Evolutionary conservation across 768 basidiomycete genomes (phyloP).

Genomic region (Amanita pseudoporphyria): DNA sequence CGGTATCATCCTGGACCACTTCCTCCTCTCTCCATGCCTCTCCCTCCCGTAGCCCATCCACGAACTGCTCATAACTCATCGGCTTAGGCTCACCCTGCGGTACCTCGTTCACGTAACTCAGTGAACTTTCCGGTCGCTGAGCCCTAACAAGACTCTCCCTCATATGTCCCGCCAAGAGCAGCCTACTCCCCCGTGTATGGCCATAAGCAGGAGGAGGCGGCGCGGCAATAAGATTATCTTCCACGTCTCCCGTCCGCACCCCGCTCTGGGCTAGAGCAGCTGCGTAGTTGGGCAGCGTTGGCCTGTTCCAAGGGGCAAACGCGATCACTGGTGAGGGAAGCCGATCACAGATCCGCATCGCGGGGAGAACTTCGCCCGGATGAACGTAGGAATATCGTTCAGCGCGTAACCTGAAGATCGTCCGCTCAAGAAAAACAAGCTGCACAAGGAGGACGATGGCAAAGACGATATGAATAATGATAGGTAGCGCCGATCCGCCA

Average conservation of each 20-base stretch:
- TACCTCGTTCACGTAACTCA: slow-evolving; percentile 21
- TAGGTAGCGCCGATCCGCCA: slow-evolving; percentile 22
- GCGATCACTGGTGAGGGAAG: slow-evolving; percentile 22
- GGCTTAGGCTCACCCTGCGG: slow-evolving; percentile 28
- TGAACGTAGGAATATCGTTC: slow-evolving; percentile 52
- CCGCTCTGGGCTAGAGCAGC: slow-evolving; percentile 61
- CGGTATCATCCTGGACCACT: slow-evolving; percentile 25
- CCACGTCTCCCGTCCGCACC: slow-evolving; percentile 65
- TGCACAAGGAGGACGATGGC: slow-evolving; percentile 39
- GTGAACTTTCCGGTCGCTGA: slow-evolving; percentile 33
- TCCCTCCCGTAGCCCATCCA: slow-evolving; percentile 35
- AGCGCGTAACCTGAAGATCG: slow-evolving; percentile 54
- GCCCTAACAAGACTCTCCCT: slow-evolving; percentile 37
- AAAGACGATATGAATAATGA: slow-evolving; percentile 61
- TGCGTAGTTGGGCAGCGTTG: slow-evolving; percentile 62
- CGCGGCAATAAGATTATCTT: slow-evolving; percentile 57
- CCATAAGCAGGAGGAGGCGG: slow-evolving; percentile 75
- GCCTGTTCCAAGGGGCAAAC: slow-evolving; percentile 63
- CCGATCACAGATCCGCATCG: slow-evolving; percentile 20
- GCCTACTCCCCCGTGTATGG: slow-evolving; percentile 58
- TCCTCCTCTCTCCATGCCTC: not conserved
- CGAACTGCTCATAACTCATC: slow-evolving; percentile 41
- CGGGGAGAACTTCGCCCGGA: slow-evolving; percentile 45
- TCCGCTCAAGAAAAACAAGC: slow-evolving; percentile 54
- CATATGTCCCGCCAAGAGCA: slow-evolving; percentile 47